Base-by-base conservation (phyloP, 192 early-diverging fungal genomes). In the Umbelopsis sp. region DNA sequence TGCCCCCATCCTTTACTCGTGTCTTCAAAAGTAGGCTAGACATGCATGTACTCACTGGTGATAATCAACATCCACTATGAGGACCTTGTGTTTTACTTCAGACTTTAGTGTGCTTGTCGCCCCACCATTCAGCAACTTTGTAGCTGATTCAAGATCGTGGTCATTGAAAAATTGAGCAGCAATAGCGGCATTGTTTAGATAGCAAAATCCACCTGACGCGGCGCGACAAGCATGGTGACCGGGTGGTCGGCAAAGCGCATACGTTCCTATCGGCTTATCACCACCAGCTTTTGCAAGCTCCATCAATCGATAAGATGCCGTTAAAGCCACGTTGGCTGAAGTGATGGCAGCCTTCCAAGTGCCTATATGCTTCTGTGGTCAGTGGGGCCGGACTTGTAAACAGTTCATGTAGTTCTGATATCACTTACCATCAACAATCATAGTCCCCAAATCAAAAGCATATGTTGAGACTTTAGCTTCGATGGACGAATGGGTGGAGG, bases 241-340 rank as follows among this genome's bases (percentile, higher is more conserved):
- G 1, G 81, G 87, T n/a, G 81, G 89, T 45, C 86, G 78, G 46
- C 76, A 81, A 5, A 84, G 61, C 5, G 88, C 85, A 68, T 89
- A 88, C 15, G 87, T 64, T 1, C 81, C 83, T 1, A 78, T 78
- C 37, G 83, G 84, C 1, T 80, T 70, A 11, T 69, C 70, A 15
- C 81, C 77, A 35, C 55, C 74, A 20, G 70, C 71, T 22, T 74
- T 51, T 7, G 37, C 70, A n/a, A 80, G 68, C 52, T 79, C 74
- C 12, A 87, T 37, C n/a, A 92, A 66, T 3, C 80, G 71, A 55
- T 88, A 73, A 1, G 85, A 78, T 9, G 81, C 91, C 8, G 88
- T 86, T 27, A 92, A 72, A n/a, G 86, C 88, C 4, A 88, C 81
- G 70, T 92, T 87, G 4, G 84, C 89, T 0, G 88, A 87, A 30